Base-by-base conservation (phyloP, 768 basidiomycete species). In the Nidularia pulvinata region DNA sequence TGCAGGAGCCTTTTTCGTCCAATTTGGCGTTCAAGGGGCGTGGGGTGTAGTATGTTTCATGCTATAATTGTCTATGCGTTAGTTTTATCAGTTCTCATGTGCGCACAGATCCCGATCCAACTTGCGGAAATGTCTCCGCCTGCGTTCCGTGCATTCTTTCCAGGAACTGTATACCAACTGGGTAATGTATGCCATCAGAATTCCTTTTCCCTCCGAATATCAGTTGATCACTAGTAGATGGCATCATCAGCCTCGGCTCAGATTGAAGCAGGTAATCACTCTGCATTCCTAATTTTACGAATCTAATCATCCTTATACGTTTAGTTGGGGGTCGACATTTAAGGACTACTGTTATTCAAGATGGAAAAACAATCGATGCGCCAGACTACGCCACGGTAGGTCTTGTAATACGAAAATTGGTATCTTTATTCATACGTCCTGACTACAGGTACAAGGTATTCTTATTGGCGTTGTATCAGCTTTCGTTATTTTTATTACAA, bases 11-110 rank as follows among this genome's bases (percentile, higher is more conserved):
- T 96, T 95, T 71, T 93, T 82, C 59, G 74, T 93, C 13, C 93
- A 95, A 63, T 83, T 91, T 59, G 91, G 91, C 49, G 91, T 95
- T 0, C 93, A 96, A 65, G 93, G 92, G 2, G 93, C 91, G 35
- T 93, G 91, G 90, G 91, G 91, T 60, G 86, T 92, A 10, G 19
- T 19, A 19, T 19, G 19, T 19, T 19, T 19, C 19, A 19, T 19
- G 19, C 19, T 19, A 1, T 19, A 19, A 19, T 19, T 19, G 19
- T 19, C 1, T 19, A 19, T 19, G 1, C 19, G 19, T 19, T 1
- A 82, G 64, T 64, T 78, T 53, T 77, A 76, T 1, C 81, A 76
- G 4, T 76, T 78, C 32, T 11, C n/a, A 5, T 47, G 9, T 3
- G n/a, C 11, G 30, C 13, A 30, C 19, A 19, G 19, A 76, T 80